phyloP scores from a whole-genome alignment of 192 early-diverging fungal species.

The Chytriomyces sp. region DNA sequence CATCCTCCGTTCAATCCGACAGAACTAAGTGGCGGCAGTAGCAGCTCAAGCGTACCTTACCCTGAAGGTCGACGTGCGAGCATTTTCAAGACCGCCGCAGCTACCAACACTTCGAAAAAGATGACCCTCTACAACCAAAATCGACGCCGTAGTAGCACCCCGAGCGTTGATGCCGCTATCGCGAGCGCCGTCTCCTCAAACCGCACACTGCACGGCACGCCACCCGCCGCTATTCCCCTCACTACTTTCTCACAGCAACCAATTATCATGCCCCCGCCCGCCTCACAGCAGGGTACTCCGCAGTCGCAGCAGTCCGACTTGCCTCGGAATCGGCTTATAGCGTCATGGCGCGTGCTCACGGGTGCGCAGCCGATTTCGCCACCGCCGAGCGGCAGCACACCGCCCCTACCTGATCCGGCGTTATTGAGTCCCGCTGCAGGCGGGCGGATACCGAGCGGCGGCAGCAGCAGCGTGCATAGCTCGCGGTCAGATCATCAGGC shows the following conservation, averaged over 20 bases:
- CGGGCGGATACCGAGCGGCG: background rate
- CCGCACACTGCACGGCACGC: background rate
- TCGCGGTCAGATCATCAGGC: no score
- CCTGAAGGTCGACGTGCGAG: background rate
- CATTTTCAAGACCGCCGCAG: slow-evolving; percentile 1
- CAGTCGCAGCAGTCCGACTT: no score
- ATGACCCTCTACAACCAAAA: no score
- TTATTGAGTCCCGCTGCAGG: no score
- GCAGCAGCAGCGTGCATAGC: background rate
- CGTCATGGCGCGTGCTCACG: slow-evolving; percentile 23
- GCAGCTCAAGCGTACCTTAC: background rate
- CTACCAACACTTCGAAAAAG: background rate
- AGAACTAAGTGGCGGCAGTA: background rate
- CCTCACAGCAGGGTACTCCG: no score
- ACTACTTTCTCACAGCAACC: background rate
- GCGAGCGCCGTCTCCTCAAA: background rate
- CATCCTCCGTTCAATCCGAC: background rate
- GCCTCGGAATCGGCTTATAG: slow-evolving; percentile 9
- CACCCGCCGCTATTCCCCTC: background rate
- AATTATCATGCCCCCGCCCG: no score
- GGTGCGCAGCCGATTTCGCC: slow-evolving; percentile 8
- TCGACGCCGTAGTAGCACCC: background rate
- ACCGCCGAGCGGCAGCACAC: no score
- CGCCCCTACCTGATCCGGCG: no score
- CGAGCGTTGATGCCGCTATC: background rate